Conservation (phyloP, 352 stramenopile genomes). For the Pythium periplocum region DNA sequence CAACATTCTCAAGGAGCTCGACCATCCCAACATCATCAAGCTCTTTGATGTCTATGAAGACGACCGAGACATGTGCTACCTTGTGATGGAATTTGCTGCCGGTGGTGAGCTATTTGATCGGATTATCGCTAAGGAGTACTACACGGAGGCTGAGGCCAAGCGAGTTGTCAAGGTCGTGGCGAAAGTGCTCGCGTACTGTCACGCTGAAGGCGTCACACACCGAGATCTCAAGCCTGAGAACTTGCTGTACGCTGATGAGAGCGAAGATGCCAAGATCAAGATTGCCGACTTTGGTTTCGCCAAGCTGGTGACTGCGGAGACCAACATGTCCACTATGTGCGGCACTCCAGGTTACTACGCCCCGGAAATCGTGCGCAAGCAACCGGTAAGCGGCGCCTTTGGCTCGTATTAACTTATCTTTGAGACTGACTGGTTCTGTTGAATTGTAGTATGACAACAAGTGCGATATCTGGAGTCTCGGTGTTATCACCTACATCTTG, state of each 20-base stretch:
- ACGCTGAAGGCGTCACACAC: conserved; percentile 87
- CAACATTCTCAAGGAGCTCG: conserved; percentile 75
- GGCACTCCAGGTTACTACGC: conserved; percentile 96
- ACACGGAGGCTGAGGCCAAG: conserved; percentile 86
- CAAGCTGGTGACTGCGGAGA: conserved; percentile 74
- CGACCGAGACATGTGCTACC: conserved; percentile 65
- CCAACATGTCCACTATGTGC: conserved; percentile 86
- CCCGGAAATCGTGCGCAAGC: conserved; percentile 93
- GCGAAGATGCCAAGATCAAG: conserved; percentile 90
- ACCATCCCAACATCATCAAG: conserved; percentile 88
- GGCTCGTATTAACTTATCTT: background rate
- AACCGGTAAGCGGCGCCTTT: conserved; percentile 33
- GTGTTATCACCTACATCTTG: conserved; percentile 90
- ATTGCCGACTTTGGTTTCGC: conserved; percentile 90
- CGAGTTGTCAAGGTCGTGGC: conserved; percentile 81
- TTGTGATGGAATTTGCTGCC: conserved; percentile 87
- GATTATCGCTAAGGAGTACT: conserved; percentile 91
- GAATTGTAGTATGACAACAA: conserved; percentile 88
- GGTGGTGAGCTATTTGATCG: conserved; percentile 92
- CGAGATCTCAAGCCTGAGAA: conserved; percentile 98
- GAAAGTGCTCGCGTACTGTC: conserved; percentile 85
- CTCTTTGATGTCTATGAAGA: conserved; percentile 83
- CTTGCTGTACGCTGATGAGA: conserved; percentile 84
- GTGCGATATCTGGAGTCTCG: conserved; percentile 95
- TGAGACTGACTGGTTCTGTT: background rate